Conservation (phyloP, 176 grass and related monocot genomes). For the Melocanna baccifera region DNA sequence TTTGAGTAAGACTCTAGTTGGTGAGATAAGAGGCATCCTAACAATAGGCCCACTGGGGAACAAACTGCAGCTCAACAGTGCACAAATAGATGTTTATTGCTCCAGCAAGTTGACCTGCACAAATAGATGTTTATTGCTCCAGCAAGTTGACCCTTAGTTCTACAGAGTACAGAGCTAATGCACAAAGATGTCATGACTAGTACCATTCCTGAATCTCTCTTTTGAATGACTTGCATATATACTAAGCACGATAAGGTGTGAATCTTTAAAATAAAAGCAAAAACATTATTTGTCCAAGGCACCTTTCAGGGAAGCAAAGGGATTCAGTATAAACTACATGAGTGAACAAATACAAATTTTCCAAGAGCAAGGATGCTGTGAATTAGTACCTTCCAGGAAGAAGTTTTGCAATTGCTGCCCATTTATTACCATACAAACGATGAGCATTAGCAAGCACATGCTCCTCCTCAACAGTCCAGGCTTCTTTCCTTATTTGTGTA, state of each 20-base stretch:
- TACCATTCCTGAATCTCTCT: conserved; percentile 26
- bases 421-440: conserved; percentile 88
- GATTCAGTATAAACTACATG: neutral
- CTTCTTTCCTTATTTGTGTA: conserved; percentile 80
- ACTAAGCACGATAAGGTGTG: neutral
- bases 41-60: neutral
- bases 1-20: neutral
- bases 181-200: neutral
- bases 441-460: conserved; percentile 64
- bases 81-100: conserved; percentile 1
- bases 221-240: neutral
- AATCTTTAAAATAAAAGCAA: conserved; percentile 3
- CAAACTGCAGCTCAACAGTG: neutral
- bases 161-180: neutral
- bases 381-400: conserved; percentile 86
- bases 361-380: conserved; percentile 16
- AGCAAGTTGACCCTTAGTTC: neutral
- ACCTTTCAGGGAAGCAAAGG: neutral
- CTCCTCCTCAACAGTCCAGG: conserved; percentile 83
- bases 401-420: conserved; percentile 92
- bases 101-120: neutral
- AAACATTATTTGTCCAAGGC: neutral
- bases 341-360: conserved; percentile 14
- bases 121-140: neutral
- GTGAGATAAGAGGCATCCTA: neutral